Conservation (phyloP, 129 eudicot species). For the Cynara cardunculus region DNA sequence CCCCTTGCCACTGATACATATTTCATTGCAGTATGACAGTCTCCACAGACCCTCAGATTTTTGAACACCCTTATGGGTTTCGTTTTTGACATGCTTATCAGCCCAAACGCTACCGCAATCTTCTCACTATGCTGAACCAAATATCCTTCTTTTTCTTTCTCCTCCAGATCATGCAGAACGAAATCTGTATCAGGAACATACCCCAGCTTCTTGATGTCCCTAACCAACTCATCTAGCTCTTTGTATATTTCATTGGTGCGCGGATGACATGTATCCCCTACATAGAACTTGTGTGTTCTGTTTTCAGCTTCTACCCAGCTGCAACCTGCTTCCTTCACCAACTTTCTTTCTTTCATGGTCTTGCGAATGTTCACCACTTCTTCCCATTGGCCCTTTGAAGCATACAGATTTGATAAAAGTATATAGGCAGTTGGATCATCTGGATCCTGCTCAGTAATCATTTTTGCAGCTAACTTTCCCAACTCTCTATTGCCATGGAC, state of each 20-base stretch:
- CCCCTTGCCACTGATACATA: constrained; percentile 51
- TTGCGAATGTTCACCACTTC: constrained; percentile 49
- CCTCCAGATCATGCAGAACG: constrained; percentile 70
- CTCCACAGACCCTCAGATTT: constrained; percentile 68
- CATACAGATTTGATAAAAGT: constrained; percentile 63
- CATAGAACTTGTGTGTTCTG: constrained; percentile 59
- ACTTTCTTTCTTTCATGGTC: constrained; percentile 55
- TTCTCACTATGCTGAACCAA: constrained; percentile 77
- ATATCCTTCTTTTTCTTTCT: constrained; percentile 48
- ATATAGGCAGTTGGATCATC: constrained; percentile 66
- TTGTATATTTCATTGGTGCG: constrained; percentile 54
- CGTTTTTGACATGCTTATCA: constrained; percentile 41
- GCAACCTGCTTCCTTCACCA: constrained; percentile 78
- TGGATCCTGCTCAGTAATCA: constrained; percentile 60
- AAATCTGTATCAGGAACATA: constrained; percentile 60
- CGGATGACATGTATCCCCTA: constrained; percentile 64
- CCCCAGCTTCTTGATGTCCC: constrained; percentile 58
- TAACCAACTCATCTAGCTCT: constrained; percentile 43
- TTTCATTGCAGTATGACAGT: constrained; percentile 68
- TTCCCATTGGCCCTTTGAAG: constrained; percentile 65
- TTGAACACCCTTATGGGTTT: constrained; percentile 63
- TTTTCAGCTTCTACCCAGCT: constrained; percentile 77
- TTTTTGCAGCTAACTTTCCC: constrained; percentile 57
- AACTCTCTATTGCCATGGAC: constrained; percentile 54
- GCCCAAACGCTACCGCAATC: constrained; percentile 71